Evolutionary conservation across 345 rosid genomes (phyloP).

Genomic region (Aethionema arabicum): DNA sequence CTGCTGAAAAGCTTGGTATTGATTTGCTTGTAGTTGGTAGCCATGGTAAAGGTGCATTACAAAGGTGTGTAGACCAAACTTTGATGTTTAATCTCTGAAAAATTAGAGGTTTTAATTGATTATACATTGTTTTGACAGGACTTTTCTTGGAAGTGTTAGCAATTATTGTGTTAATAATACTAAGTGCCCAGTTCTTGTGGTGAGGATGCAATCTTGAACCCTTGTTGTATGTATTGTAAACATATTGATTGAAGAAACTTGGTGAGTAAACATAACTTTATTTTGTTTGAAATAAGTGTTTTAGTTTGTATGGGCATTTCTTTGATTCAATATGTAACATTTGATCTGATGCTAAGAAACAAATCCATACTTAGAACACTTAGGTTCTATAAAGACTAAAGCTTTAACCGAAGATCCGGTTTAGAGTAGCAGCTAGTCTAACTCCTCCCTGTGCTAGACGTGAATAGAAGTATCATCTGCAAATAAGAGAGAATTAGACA

Average conservation of each 20-base stretch:
- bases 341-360: background rate
- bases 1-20: conserved; percentile 53
- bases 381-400: background rate
- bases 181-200: conserved; percentile 60
- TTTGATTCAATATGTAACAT: conserved; percentile 1
- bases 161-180: conserved; percentile 50
- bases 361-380: background rate
- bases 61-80: conserved; percentile 41
- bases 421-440: conserved; percentile 78
- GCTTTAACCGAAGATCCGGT: conserved; percentile 53
- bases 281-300: conserved; percentile 20
- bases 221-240: conserved; percentile 21
- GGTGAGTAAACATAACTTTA: conserved; percentile 14
- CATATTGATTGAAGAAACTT: conserved; percentile 13
- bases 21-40: conserved; percentile 53
- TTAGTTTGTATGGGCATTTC: conserved; percentile 16
- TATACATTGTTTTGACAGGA: conserved; percentile 24
- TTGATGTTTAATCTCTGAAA: background rate
- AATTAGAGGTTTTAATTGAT: background rate
- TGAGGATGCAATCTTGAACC: conserved; percentile 34
- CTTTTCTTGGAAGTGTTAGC: conserved; percentile 51
- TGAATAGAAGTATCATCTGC: conserved; percentile 75
- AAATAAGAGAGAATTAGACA: background rate
- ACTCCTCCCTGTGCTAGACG: conserved; percentile 91
- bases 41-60: conserved; percentile 35